Conservation (phyloP, 371 early-diverging fungal species). For the Lichtheimia ramosa region DNA sequence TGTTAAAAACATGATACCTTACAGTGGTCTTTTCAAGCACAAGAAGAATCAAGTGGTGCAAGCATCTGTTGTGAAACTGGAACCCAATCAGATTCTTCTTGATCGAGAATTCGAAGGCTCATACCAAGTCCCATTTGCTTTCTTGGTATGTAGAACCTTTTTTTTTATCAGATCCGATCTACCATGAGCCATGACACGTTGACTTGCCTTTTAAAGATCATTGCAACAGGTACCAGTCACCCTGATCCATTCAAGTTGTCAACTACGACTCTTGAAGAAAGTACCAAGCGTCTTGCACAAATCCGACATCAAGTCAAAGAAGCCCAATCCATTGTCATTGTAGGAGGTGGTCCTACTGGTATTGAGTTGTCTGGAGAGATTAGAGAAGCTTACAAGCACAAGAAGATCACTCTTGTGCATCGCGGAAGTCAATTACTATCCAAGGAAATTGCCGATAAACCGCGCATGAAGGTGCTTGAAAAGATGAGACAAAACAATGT, state of each 20-base stretch:
- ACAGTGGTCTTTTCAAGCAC: conserved; percentile 19
- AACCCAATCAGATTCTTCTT: conserved; percentile 14
- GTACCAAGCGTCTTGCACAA: conserved; percentile 20
- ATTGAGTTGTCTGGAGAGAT: conserved; percentile 60
- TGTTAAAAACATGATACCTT: conserved; percentile 28
- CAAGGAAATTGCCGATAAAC: conserved; percentile 20
- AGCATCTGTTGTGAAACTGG: conserved; percentile 21
- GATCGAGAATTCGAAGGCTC: conserved; percentile 16
- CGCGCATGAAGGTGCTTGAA: conserved; percentile 21
- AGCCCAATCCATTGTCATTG: conserved; percentile 50
- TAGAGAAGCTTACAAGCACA: conserved; percentile 34
- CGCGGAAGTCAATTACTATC: conserved; percentile 16
- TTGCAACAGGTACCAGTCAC: conserved; percentile 31
- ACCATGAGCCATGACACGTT: too few relatives aligned
- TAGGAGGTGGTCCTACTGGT: conserved; percentile 61
- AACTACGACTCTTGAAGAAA: conserved; percentile 18
- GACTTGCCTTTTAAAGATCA: conserved; percentile 7
- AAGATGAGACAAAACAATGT: conserved; percentile 35
- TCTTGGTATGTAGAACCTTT: conserved; percentile 8
- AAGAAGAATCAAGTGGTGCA: conserved; percentile 27
- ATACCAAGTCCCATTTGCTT: conserved; percentile 17
- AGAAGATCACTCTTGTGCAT: conserved; percentile 55
- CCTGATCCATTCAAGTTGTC: conserved; percentile 21
- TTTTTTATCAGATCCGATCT: too few relatives aligned
- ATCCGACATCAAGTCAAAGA: conserved; percentile 32